Base-by-base conservation (phyloP, 2,329 filamentous ascomycete species). In the Trichothecium roseum region DNA sequence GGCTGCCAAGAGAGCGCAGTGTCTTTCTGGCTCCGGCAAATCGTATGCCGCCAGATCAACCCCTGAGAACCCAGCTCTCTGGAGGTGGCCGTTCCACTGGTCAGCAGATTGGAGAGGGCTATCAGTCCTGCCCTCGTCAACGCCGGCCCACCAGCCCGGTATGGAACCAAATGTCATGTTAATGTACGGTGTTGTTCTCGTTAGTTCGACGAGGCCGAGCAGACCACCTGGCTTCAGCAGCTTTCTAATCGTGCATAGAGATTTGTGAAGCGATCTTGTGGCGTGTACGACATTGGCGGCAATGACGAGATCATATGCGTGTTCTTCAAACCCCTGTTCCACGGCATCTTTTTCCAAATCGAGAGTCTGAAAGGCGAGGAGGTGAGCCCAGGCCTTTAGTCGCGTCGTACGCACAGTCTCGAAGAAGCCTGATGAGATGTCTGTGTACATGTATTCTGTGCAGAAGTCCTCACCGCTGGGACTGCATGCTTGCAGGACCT, bases 231-330 rank as follows among this genome's bases (percentile, higher is more conserved):
- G 43, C 16, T 40, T 48, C n/a, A 55, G 40, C 14, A 57, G 42
- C 32, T 16, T 38, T 2, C 30, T 42, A 3, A 46, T 34, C 34
- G 54, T 49, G 5, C 17, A 15, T 7, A 57, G 28, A 1, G 54
- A 47, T 3, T 35, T 26, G 10, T 43, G 22, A 8, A 54, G 38
- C 7, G 37, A 39, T 3, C 35, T 40, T 1, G 52, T 55, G 8
- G 51, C 53, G 22, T 55, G 52, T 1, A 56, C 32, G 3, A 52
- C 51, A 31, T 53, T 53, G 2, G 52, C 40, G 12, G 53, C 49
- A 18, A 55, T 16, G 28, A 59, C 36, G 1, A 58, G 37, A 30
- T 56, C 54, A 35, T 48, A 57, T 1, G 39, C 41, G 0, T 36
- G 38, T 1, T 36, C 32, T 5, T 49, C 42, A 28, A 54, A 56